Evolutionary conservation across 176 grass and related monocot species (phyloP), one percentile per base, ranked within the genome.

Genomic region (Juncus inflexus): DNA sequence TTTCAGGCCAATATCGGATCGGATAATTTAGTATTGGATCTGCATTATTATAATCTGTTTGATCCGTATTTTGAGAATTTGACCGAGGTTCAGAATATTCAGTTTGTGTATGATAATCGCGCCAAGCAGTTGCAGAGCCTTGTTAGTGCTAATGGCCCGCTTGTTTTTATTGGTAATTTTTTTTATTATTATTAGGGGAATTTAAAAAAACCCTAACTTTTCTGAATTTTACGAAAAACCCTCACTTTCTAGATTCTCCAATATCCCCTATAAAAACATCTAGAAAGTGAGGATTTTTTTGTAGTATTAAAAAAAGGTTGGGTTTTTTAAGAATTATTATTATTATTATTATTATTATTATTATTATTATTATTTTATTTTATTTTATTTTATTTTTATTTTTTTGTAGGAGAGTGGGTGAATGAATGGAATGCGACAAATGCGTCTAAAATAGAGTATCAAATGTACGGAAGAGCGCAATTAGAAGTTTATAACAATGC

Each of bases 41-140:
- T 95, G 61, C 86, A 95, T 84, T 90, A 90, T 65, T 95, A 95
- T 62, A 95, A 85, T 66, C 67, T 95, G 12, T 90, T 95, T 79
- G 78, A 95, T 69, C 64, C 78, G 38, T 84, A 74, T 77, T 95
- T 87, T 53, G 73, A 77, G 50, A 82, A 75, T 55, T 60, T 95
- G 58, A 79, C 80, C 42, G 78, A 61, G 42, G 77, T 76, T 54
- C 78, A 87, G 66, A 90, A 95, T 80, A 87, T 95, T 87, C 76
- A 80, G 42, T 89, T 78, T 7, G 74, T 95, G 66, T 90, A 83
- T 11, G 70, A 82, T 40, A 72, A 77, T 11, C 86, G 90, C 62
- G 62, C 78, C 14, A 69, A 76, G 60, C 86, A 95, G 60, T 75
- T 95, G 65, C 74, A 90, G 41, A 36, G 77, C 12, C 72, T 94